Evolutionary conservation across 202 grass and related monocot species (phyloP).

Genomic region (Tripidium arundinaceum): DNA sequence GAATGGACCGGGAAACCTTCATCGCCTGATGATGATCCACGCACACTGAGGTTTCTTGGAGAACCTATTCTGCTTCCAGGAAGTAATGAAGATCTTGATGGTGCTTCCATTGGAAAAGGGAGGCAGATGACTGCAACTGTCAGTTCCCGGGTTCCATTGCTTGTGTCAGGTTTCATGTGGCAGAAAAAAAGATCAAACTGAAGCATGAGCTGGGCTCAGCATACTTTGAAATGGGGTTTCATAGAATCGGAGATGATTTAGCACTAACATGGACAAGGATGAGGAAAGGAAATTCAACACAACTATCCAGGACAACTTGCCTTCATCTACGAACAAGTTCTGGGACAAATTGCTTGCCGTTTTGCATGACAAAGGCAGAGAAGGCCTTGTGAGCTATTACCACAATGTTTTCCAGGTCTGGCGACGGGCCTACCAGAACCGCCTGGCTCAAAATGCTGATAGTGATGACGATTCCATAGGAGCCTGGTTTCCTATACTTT

Average conservation of each 20-base stretch:
- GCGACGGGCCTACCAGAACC: constrained; percentile 57
- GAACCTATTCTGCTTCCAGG: constrained; percentile 42
- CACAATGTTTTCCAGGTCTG: constrained; percentile 69
- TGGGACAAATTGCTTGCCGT: constrained; percentile 34
- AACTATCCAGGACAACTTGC: constrained; percentile 41
- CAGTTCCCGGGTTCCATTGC: constrained; percentile 32
- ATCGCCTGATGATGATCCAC: constrained; percentile 26
- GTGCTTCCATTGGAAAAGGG: constrained; percentile 32
- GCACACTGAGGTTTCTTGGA: constrained; percentile 59
- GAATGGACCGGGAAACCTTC: constrained; percentile 39
- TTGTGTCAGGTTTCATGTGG: constrained; percentile 61
- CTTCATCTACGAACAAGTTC: constrained; percentile 42
- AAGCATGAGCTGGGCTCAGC: constrained; percentile 46
- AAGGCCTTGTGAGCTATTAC: constrained; percentile 64
- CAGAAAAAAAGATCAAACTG: constrained; percentile 45
- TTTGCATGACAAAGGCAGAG: constrained; percentile 39
- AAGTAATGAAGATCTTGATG: constrained; percentile 29
- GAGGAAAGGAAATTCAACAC: constrained; percentile 59
- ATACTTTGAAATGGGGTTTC: constrained; percentile 55
- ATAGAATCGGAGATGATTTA: constrained; percentile 58
- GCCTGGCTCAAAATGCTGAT: constrained; percentile 32
- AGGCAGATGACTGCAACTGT: constrained; percentile 48
- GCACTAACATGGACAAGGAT: constrained; percentile 55
- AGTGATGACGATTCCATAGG: constrained; percentile 66
- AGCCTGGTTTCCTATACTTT: constrained; percentile 38